Percentiles rank a stretch among this genome's conserved stretches.
phyloP scores from a whole-genome alignment of 495 filamentous ascomycete genomes.

The Talaromyces liani region DNA sequence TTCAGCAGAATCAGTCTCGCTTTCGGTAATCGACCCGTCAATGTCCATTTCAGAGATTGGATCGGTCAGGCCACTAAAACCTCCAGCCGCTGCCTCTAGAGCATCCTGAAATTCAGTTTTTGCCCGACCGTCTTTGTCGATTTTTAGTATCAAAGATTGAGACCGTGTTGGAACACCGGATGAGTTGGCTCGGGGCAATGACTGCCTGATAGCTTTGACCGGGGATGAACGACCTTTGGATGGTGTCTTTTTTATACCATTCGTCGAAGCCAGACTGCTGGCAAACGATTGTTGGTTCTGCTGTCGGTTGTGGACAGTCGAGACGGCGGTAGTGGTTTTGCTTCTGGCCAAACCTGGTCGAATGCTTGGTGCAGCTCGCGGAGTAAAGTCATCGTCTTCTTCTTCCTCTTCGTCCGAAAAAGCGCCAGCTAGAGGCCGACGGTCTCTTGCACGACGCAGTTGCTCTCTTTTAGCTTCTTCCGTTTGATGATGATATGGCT shows the following conservation, averaged over 20 bases:
- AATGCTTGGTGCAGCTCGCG: slow-evolving; percentile 29
- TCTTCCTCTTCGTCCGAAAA: slow-evolving; percentile 27
- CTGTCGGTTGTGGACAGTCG: slow-evolving; percentile 13
- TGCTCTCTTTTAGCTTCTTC: slow-evolving; percentile 50
- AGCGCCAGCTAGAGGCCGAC: slow-evolving; percentile 11
- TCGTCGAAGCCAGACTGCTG: slow-evolving; percentile 26
- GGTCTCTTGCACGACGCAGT: slow-evolving; percentile 29
- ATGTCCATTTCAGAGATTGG: slow-evolving; percentile 35
- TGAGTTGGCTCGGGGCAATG: slow-evolving; percentile 25
- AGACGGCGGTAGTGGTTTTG: slow-evolving; percentile 23
- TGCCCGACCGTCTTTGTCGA: slow-evolving; percentile 65
- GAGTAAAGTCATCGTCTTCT: slow-evolving; percentile 36
- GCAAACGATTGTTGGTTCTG: slow-evolving; percentile 19
- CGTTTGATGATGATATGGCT: slow-evolving; percentile 53
- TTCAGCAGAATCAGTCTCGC: slow-evolving; percentile 49
- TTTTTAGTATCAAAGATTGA: slow-evolving; percentile 55
- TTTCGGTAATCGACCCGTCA: slow-evolving; percentile 41
- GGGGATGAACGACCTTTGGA: slow-evolving; percentile 38
- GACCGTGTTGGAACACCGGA: slow-evolving; percentile 27
- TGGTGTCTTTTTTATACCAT: slow-evolving; percentile 37
- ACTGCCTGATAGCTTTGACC: slow-evolving; percentile 26
- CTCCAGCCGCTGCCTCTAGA: slow-evolving; percentile 17
- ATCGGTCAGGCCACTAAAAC: slow-evolving; percentile 31
- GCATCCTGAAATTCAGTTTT: slow-evolving; percentile 61
- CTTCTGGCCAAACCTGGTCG: slow-evolving; percentile 56